Conservation (phyloP, 352 stramenopile species). For the Phytophthora macrochlamydospora region DNA sequence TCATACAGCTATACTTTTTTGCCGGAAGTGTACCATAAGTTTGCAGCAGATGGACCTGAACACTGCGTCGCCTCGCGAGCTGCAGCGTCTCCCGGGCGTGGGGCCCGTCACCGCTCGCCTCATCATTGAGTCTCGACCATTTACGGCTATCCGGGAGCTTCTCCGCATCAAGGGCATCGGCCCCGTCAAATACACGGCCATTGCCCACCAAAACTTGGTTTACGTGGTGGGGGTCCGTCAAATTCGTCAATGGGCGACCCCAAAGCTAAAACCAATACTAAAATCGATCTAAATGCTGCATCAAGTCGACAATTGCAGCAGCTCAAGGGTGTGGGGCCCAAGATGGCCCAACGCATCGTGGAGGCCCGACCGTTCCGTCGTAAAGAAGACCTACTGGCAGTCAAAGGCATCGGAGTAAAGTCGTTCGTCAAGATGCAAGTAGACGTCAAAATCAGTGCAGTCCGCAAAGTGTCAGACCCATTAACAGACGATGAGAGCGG, state of each 20-base stretch:
- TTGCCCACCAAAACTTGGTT: constrained; percentile 20
- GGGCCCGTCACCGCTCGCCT: constrained; percentile 40
- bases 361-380: constrained; percentile 48
- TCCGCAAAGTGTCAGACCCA: constrained; percentile 1
- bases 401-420: constrained; percentile 50
- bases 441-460: constrained; percentile 20
- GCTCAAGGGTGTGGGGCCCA: constrained; percentile 47
- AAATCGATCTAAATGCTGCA: constrained; percentile 59
- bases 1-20: constrained; percentile 83
- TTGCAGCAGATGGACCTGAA: constrained; percentile 40
- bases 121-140: constrained; percentile 54
- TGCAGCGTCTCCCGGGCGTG: constrained; percentile 50
- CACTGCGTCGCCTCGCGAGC: constrained; percentile 28
- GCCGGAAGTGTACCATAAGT: constrained; percentile 41
- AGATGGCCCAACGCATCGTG: constrained; percentile 50
- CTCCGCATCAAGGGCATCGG: constrained; percentile 54
- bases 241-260: neutral
- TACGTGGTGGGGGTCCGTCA: constrained; percentile 12
- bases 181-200: constrained; percentile 34
- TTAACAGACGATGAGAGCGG: constrained; percentile 3
- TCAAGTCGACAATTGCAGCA: constrained; percentile 38
- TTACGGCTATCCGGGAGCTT: constrained; percentile 43
- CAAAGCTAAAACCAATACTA: constrained; percentile 12
- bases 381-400: constrained; percentile 53
- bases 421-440: constrained; percentile 50